phyloP scores from a whole-genome alignment of 768 basidiomycete species.

The Agaricus bisporus region DNA sequence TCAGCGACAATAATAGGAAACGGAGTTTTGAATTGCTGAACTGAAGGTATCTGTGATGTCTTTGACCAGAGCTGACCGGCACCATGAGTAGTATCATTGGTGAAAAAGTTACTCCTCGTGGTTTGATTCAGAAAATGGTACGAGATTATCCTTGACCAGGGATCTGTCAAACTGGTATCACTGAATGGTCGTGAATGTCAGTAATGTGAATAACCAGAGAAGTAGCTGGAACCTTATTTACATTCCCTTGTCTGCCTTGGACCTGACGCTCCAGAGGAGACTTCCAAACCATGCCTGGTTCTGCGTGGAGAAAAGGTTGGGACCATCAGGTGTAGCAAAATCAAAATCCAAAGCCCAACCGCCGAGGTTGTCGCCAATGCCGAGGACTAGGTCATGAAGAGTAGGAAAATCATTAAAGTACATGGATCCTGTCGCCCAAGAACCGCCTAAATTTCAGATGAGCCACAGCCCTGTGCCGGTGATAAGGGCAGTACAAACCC shows the following conservation, averaged over 20 bases:
- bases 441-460: constrained; percentile 39
- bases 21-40: constrained; percentile 43
- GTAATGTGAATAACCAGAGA: not conserved
- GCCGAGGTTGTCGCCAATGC: constrained; percentile 36
- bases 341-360: constrained; percentile 57
- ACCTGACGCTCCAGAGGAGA: constrained; percentile 45
- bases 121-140: constrained; percentile 75
- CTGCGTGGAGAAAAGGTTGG: constrained; percentile 33
- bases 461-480: not conserved
- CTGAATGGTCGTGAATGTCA: constrained; percentile 23
- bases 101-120: constrained; percentile 50
- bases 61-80: constrained; percentile 68
- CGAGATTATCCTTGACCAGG: constrained; percentile 59
- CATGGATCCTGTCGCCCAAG: constrained; percentile 63
- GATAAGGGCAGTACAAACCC: constrained; percentile 27
- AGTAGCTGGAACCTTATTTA: constrained; percentile 22
- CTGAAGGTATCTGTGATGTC: constrained; percentile 44
- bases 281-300: constrained; percentile 52
- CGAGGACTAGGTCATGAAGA: constrained; percentile 52
- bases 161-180: constrained; percentile 59
- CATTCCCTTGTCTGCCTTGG: constrained; percentile 52
- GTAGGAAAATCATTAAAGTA: constrained; percentile 59
- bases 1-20: constrained; percentile 64
- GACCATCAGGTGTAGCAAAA: constrained; percentile 49
- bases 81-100: constrained; percentile 54